Percentiles rank a stretch among this genome's conserved stretches.
These are phyloP conservation scores for Fusarium sp. DNA, from an alignment of 2,329 filamentous ascomycete genomes.

Conservation along the genomic window DNA sequence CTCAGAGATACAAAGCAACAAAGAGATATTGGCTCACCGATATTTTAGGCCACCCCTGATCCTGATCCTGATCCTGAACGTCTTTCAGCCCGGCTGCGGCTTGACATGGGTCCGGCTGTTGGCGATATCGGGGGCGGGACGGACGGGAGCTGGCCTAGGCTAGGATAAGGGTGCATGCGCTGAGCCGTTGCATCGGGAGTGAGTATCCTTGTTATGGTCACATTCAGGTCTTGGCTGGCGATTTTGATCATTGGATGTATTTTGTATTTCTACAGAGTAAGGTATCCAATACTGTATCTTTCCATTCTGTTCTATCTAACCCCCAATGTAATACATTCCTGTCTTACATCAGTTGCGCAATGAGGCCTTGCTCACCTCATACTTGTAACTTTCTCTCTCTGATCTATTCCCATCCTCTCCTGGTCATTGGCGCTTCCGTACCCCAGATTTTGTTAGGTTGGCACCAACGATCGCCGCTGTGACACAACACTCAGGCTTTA, in stretches of 20 bases:
- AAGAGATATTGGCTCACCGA: constrained; percentile 30
- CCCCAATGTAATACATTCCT: not conserved
- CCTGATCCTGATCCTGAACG: constrained; percentile 4
- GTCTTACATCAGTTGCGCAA: not conserved
- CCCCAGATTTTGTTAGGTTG: not conserved
- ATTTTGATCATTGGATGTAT: not conserved
- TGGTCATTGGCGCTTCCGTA: not conserved
- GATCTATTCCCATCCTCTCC: not conserved
- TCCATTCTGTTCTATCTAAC: not conserved
- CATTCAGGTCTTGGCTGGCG: not conserved
- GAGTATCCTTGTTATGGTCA: not conserved
- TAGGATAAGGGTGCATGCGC: not conserved
- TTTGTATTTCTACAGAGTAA: not conserved
- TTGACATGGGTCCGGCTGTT: constrained; percentile 17
- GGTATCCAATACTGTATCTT: not conserved
- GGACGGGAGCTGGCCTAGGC: not conserved
- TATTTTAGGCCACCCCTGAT: constrained; percentile 20
- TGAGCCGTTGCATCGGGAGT: constrained; percentile 15
- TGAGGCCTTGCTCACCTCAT: not conserved
- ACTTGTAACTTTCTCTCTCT: not conserved
- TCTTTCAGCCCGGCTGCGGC: constrained; percentile 23
- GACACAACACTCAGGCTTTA: not conserved
- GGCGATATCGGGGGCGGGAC: constrained; percentile 36
- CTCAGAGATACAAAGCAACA: not conserved
- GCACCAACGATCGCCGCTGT: not conserved